Base-by-base conservation (phyloP, 2,329 filamentous ascomycete species). In the Bisporella sp. region DNA sequence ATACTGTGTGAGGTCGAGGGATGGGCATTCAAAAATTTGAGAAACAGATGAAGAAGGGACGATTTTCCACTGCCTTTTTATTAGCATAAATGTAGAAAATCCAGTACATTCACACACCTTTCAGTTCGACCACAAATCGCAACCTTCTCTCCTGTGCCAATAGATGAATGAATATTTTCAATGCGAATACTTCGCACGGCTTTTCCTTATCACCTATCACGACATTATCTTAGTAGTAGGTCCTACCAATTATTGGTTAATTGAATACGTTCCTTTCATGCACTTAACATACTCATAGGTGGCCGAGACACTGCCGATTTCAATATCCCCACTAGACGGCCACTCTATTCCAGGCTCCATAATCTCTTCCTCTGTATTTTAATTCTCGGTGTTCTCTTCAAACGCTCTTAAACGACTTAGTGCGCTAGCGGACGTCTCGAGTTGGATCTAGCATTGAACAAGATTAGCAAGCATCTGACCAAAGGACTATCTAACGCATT, bases 41-140 rank as follows among this genome's bases (percentile, higher is more conserved):
- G 65, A 1, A 74, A 60, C 0, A 69, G 59, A 6, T 66, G 60
- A n/a, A 74, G 62, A 9, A 71, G 54, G 12, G 62, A 68, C 1
- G 69, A 71, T 51, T 74, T 74, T 2, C 53, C 52, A 42, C 63
- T 62, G 21, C 21, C 21, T 21, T 21, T 21, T 21, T 21, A 21
- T 21, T 21, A 21, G 2, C 21, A 21, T 21, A 21, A 21, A 21
- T 21, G 21, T 21, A 21, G 21, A 21, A 21, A 21, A 3, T 21
- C 3, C 21, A 21, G 21, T 21, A 21, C 21, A 21, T 21, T 21
- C 21, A 21, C 21, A 21, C 21, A 21, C 21, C 21, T 21, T 29
- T 62, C 63, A 8, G 58, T 57, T 2, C 61, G 53, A 35, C 51
- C 53, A n/a, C 50, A 54, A 1, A 57, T 54, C 1, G 45, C 56